These are phyloP conservation scores for Suillus hirtellus DNA, from an alignment of 768 basidiomycete genomes.

Conservation along the genomic window DNA sequence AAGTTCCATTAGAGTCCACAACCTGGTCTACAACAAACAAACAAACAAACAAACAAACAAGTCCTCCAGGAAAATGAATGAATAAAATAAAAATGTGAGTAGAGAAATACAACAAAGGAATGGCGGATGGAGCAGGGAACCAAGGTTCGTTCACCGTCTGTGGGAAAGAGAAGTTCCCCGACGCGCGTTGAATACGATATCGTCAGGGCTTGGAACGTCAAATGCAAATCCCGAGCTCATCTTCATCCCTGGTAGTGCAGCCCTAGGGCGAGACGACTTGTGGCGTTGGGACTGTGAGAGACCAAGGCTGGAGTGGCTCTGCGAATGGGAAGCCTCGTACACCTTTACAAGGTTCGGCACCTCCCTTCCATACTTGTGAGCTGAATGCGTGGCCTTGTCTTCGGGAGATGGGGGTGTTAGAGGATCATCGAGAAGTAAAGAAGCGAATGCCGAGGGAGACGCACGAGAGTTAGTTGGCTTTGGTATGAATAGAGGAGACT, in stretches of 20 bases:
- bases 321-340: conserved; percentile 30
- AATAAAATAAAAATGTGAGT: background rate
- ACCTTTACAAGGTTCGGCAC: conserved; percentile 28
- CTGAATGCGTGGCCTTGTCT: conserved; percentile 38
- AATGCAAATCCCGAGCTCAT: conserved; percentile 58
- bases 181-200: conserved; percentile 79
- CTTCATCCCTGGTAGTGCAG: conserved; percentile 36
- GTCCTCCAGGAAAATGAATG: conserved; percentile 15
- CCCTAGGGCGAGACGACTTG: conserved; percentile 14
- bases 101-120: conserved; percentile 9
- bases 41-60: conserved; percentile 21
- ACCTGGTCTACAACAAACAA: conserved; percentile 29
- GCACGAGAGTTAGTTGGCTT: conserved; percentile 60
- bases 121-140: conserved; percentile 13
- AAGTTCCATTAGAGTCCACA: conserved; percentile 34
- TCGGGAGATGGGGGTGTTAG: conserved; percentile 32
- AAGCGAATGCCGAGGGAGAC: conserved; percentile 77
- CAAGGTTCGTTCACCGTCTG: conserved; percentile 28
- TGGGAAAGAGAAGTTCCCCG: conserved; percentile 65
- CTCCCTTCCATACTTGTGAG: conserved; percentile 34
- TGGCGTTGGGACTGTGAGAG: conserved; percentile 19
- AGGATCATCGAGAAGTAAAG: conserved; percentile 62
- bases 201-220: conserved; percentile 89
- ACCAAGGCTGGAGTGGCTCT: conserved; percentile 31
- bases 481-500: conserved; percentile 60